Base-by-base conservation (phyloP, 192 early-diverging fungal species). In the Podila verticillata region DNA sequence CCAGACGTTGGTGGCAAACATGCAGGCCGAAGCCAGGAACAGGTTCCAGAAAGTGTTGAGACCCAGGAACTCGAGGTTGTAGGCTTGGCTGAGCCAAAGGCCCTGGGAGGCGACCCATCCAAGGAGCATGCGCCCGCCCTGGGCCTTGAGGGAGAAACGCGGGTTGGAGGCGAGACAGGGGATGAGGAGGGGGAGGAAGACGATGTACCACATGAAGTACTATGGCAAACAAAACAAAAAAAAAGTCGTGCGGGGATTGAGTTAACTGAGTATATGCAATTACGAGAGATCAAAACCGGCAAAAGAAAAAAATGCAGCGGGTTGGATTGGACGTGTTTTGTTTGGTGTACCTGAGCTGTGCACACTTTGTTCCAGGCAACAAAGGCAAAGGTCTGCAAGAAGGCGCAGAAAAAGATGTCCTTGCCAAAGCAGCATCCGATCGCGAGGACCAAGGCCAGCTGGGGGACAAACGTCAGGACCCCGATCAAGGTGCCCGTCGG, bases 181-280 rank as follows among this genome's bases (percentile, higher is more conserved):
- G 68, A 97, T 85, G 19, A 97, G 86, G 10, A 98, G 70, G 26
- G 98, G 98, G 30, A 98, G 82, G 22, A 97, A 86, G 82, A 94
- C 95, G 19, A 98, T 89, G 75, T 98, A 98, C 98, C 98, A 99
- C 96, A 99, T 97, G 81, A 99, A 99, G 72, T 99, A 99, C 94
- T 99, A 62, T 17, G 8, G 29, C 47, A 13, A 83, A 31, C 26
- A 68, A 67, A 36, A 7, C 32, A 34, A 34, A 34, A 2, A 36
- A 44, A 44, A 44, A 44, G 39, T 0, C 36, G 10, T 39, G 36
- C 13, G 39, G 39, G 39, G 36, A 12, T 39, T 12, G 36, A 39
- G 36, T 2, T 12, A 39, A 12, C 36, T 39, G 10, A 39, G n/a
- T n/a, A n/a, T n/a, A n/a, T n/a, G n/a, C n/a, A n/a, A n/a, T n/a